Conservation (phyloP, 2,329 filamentous ascomycete genomes). For the Gnomoniopsis sp. region DNA sequence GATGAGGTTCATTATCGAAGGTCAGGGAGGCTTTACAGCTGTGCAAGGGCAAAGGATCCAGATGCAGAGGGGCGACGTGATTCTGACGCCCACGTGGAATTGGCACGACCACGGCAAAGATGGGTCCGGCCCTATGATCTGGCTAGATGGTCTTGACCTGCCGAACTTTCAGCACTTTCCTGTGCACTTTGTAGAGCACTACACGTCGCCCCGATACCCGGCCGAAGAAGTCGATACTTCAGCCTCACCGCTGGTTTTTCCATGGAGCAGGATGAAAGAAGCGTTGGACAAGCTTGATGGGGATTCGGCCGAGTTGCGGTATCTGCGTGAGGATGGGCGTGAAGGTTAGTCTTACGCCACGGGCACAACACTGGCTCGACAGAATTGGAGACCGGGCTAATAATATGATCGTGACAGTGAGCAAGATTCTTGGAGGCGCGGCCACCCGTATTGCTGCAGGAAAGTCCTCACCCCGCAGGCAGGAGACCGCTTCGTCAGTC, state of each 20-base stretch:
- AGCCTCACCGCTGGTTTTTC: conserved; percentile 42
- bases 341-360: conserved; percentile 25
- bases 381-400: neutral
- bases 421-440: conserved; percentile 42
- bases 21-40: conserved; percentile 50
- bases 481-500: conserved; percentile 49
- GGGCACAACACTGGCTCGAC: too few relatives aligned
- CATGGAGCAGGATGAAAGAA: conserved; percentile 43
- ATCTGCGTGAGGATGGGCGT: conserved; percentile 27
- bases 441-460: conserved; percentile 42
- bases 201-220: conserved; percentile 38
- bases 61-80: conserved; percentile 50
- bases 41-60: conserved; percentile 46
- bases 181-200: conserved; percentile 52
- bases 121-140: conserved; percentile 49
- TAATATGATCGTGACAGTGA: conserved; percentile 28
- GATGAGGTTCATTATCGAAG: conserved; percentile 53
- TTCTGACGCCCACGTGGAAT: conserved; percentile 53
- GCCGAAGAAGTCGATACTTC: conserved; percentile 35
- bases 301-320: conserved; percentile 28
- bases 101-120: conserved; percentile 57
- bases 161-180: conserved; percentile 47
- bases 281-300: conserved; percentile 32
- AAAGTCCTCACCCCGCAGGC: conserved; percentile 31
- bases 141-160: conserved; percentile 53